Base-by-base conservation (phyloP, 441 rosid genomes). In the Cnidoscolus chayamansa region DNA sequence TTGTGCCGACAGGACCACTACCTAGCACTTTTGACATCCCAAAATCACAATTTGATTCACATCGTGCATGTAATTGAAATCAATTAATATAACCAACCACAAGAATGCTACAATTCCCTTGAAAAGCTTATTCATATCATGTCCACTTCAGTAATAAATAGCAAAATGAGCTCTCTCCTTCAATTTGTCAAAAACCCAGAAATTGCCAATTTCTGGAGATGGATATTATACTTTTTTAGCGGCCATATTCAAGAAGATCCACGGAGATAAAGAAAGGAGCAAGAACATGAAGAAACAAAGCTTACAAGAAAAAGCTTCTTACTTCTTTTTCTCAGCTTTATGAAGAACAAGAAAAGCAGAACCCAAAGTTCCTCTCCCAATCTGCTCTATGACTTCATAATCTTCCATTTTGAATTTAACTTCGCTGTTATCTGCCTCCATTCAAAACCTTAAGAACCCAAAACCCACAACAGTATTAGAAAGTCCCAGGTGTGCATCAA, bases 291-390 rank as follows among this genome's bases (percentile, higher is more conserved):
- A 40, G 45, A 40, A 40, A 40, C 45, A 40, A 40, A 40, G 45
- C 45, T 67, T 13, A 11, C 1, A 19, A 57, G 55, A n/a, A 72
- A 43, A 71, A 31, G 25, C 50, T 15, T 35, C 83, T 83, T 81
- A 88, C 97, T 83, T 90, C 76, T 79, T 89, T 61, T 84, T 85
- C 77, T 94, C 89, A 59, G 75, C 71, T 74, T 86, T 81, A 76
- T 90, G 97, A 11, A 87, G 91, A 79, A 94, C 86, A 45, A 94
- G 89, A 83, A 89, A 92, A 76, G 97, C 93, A 63, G 99, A 82
- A 63, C 91, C 86, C 75, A 84, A 92, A 49, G 97, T 83, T 70
- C 94, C 93, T 79, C 92, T 87, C 60, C 88, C 90, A 81, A 89
- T 92, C 85, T 92, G 97, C 81, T 92, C 94, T 58, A 90, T 74